Evolutionary conservation across 441 rosid genomes (phyloP).

Genomic region (Eruca vesicaria): DNA sequence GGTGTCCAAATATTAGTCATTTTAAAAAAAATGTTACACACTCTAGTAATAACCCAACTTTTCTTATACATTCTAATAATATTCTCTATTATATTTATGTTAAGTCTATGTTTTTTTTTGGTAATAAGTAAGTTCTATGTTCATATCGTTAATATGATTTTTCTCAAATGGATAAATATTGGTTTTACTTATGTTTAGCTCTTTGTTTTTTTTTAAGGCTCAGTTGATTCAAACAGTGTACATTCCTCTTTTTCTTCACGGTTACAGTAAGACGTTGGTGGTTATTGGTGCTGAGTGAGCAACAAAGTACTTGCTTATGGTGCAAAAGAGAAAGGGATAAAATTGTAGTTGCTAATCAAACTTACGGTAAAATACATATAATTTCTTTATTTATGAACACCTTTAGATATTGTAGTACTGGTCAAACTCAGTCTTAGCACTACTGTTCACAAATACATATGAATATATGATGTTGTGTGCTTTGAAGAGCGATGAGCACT

Average conservation of each 20-base stretch:
- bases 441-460: not conserved
- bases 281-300: slow-evolving; percentile 82
- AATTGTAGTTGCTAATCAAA: slow-evolving; percentile 63
- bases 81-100: too few relatives aligned
- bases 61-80: too few relatives aligned
- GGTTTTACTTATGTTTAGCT: not conserved
- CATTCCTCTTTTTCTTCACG: slow-evolving; percentile 39
- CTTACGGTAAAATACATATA: slow-evolving; percentile 45
- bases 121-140: slow-evolving; percentile 43
- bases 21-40: too few relatives aligned
- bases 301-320: slow-evolving; percentile 78
- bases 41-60: too few relatives aligned
- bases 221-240: slow-evolving; percentile 29
- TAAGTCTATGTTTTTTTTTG: too few relatives aligned
- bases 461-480: slow-evolving; percentile 1
- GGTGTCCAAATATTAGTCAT: too few relatives aligned
- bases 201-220: slow-evolving; percentile 33
- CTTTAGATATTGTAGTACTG: not conserved
- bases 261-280: slow-evolving; percentile 59
- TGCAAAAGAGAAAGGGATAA: slow-evolving; percentile 73
- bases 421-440: not conserved
- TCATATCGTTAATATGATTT: not conserved
- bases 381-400: not conserved
- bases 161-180: slow-evolving; percentile 15
- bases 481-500: slow-evolving; percentile 58